These are phyloP conservation scores for Rhododendron simsii DNA, from an alignment of 148 eudicot genomes.

Conservation along the genomic window DNA sequence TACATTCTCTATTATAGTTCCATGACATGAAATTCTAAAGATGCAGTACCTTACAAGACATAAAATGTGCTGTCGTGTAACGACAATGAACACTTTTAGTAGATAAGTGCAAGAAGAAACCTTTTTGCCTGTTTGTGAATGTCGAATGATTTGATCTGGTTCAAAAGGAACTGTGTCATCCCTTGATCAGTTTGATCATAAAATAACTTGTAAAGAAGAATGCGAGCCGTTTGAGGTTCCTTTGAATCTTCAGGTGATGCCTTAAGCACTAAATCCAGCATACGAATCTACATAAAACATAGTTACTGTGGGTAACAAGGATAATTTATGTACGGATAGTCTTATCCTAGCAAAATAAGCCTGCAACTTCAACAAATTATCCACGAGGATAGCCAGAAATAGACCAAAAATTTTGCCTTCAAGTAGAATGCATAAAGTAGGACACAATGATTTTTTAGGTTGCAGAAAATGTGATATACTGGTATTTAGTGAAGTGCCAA, in stretches of 20 bases:
- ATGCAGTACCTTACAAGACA: neutral
- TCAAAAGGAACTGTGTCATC: conserved; percentile 81
- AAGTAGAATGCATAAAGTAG: neutral
- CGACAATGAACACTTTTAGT: neutral
- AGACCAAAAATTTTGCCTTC: neutral
- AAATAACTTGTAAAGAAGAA: conserved; percentile 88
- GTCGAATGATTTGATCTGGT: conserved; percentile 76
- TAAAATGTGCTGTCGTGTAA: neutral
- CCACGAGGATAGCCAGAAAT: neutral
- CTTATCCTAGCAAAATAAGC: neutral
- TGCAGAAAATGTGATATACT: neutral
- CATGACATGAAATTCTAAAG: neutral
- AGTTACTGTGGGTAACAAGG: neutral
- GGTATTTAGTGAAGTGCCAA: neutral
- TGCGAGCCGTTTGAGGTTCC: conserved; percentile 84
- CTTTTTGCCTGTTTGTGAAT: conserved; percentile 90
- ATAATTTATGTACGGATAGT: neutral
- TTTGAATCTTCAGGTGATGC: conserved; percentile 66
- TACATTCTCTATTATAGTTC: neutral
- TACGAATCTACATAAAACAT: conserved; percentile 63
- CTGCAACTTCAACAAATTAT: neutral
- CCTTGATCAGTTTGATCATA: conserved; percentile 99
- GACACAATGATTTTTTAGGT: neutral
- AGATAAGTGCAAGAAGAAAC: conserved; percentile 25
- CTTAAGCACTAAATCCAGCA: conserved; percentile 91